Percentiles rank a stretch among this genome's conserved stretches.
These are phyloP conservation scores for Chara braunii DNA, from an alignment of 139 green algal species.

Conservation along the genomic window DNA sequence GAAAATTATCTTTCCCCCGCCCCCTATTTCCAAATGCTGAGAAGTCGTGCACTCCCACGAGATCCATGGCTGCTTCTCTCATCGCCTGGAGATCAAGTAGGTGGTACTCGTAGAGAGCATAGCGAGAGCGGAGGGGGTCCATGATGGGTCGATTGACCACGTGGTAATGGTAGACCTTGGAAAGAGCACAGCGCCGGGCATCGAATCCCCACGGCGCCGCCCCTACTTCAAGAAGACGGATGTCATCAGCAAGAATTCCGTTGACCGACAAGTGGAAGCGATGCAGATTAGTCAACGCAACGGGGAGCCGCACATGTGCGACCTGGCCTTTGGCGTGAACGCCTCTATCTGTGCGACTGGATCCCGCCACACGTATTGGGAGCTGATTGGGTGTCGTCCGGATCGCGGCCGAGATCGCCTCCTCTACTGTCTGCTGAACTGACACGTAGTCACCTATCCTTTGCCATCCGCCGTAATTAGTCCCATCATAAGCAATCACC, in stretches of 20 bases:
- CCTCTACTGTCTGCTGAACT: conserved; percentile 22
- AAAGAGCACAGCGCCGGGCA: conserved; percentile 43
- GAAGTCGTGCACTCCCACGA: conserved; percentile 64
- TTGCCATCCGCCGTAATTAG: conserved; percentile 55
- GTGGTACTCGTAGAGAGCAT: neutral
- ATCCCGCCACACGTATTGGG: conserved; percentile 51
- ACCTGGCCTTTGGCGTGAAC: conserved; percentile 71
- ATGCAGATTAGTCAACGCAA: neutral
- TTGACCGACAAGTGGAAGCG: conserved; percentile 18
- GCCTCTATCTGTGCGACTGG: conserved; percentile 68
- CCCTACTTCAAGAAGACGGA: conserved; percentile 41
- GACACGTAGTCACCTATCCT: neutral
- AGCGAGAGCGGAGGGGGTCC: neutral
- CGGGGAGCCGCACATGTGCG: conserved; percentile 1
- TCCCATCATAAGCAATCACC: conserved; percentile 57
- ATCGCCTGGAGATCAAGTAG: conserved; percentile 34
- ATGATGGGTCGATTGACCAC: neutral
- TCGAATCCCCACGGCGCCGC: conserved; percentile 56
- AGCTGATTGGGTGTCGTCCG: conserved; percentile 35
- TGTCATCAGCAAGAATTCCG: conserved; percentile 51
- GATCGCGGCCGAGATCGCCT: conserved; percentile 11
- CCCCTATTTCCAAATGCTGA: conserved; percentile 53
- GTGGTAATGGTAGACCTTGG: conserved; percentile 27
- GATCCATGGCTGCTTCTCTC: neutral
- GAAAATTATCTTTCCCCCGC: conserved; percentile 9